These are phyloP conservation scores for Patellifolia procumbens DNA, from an alignment of 179 eudicot species.

Conservation along the genomic window DNA sequence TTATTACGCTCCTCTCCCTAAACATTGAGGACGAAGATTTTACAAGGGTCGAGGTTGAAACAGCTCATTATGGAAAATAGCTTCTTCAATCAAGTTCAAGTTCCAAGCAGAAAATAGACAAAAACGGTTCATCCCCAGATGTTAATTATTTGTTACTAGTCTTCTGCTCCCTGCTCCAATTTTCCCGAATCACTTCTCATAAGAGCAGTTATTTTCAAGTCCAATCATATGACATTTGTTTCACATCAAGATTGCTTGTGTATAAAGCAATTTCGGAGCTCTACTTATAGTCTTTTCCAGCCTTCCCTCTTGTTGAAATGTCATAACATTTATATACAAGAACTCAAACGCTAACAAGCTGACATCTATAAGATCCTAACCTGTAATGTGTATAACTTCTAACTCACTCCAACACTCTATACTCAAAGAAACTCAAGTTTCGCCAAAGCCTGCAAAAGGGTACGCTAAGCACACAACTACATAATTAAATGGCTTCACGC, in stretches of 20 bases:
- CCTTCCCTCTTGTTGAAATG: background rate
- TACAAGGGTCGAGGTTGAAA: background rate
- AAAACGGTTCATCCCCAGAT: background rate
- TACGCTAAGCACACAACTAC: background rate
- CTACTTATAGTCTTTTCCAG: background rate
- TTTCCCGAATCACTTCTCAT: background rate
- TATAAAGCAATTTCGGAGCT: background rate
- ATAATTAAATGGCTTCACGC: background rate
- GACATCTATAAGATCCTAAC: background rate
- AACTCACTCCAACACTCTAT: conserved; percentile 1
- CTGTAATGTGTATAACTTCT: background rate
- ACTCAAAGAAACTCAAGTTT: conserved; percentile 11
- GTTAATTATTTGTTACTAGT: background rate
- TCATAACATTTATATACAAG: conserved; percentile 1
- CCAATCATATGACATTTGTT: background rate
- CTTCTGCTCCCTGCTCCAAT: background rate
- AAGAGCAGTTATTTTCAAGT: background rate
- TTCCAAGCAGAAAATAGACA: background rate
- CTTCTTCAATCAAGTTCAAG: background rate
- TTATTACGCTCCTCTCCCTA: background rate
- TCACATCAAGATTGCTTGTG: background rate
- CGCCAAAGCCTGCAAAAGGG: background rate
- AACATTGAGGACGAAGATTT: background rate
- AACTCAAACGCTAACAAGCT: background rate
- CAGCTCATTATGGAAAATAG: background rate